Percentiles rank a stretch among this genome's conserved stretches.
phyloP scores from a whole-genome alignment of 2,329 filamentous ascomycete species.

The Emergomyces pasteurianus region DNA sequence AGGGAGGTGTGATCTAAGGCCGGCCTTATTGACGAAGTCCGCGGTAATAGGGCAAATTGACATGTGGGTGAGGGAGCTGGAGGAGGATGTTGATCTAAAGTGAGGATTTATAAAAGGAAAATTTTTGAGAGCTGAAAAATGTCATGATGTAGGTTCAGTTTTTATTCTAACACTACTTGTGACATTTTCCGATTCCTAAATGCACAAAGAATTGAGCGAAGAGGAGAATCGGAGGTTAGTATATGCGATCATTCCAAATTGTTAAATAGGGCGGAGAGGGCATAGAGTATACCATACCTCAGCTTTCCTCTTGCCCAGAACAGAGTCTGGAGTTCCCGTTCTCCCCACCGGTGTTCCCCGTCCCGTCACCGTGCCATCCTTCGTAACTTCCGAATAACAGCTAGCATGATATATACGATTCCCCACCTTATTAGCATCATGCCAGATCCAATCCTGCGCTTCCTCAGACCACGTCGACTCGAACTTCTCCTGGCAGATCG shows the following conservation, averaged over 20 bases:
- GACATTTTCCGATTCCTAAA: conserved; percentile 3
- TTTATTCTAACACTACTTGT: conserved; percentile 27
- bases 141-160: conserved; percentile 23
- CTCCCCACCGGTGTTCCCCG: conserved; percentile 16
- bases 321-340: conserved; percentile 46
- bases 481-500: conserved; percentile 92
- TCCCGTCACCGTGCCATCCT: conserved; percentile 39
- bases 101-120: background rate
- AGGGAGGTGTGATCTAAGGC: background rate
- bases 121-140: background rate
- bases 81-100: background rate
- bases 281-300: conserved; percentile 37
- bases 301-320: conserved; percentile 64
- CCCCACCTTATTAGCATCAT: conserved; percentile 70
- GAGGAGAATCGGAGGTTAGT: background rate
- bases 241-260: background rate
- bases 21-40: background rate
- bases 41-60: background rate
- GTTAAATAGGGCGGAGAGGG: background rate
- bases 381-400: conserved; percentile 73
- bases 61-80: background rate
- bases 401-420: conserved; percentile 78
- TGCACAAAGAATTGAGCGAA: background rate
- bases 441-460: conserved; percentile 93
- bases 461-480: conserved; percentile 86